Percentiles rank a stretch among this genome's conserved stretches.
These are phyloP conservation scores for Suillus luteus DNA, from an alignment of 768 basidiomycete genomes.

Conservation along the genomic window DNA sequence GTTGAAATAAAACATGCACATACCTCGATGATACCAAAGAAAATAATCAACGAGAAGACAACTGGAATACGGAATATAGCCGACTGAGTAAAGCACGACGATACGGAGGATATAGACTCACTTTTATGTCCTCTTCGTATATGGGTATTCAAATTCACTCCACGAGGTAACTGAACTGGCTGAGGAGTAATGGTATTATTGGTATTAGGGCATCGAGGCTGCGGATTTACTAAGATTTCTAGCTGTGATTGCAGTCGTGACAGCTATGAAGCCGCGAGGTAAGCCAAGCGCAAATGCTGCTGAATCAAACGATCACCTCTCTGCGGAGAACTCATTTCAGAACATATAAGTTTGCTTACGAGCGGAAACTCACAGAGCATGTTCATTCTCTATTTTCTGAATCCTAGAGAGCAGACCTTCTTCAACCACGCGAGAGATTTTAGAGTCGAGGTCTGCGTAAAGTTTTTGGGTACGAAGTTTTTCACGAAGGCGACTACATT, in stretches of 20 bases:
- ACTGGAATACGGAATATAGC: slow-evolving; percentile 39
- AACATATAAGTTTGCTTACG: background rate
- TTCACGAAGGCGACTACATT: slow-evolving; percentile 34
- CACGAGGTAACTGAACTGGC: slow-evolving; percentile 47
- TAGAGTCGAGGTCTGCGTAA: slow-evolving; percentile 33
- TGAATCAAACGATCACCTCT: slow-evolving; percentile 7
- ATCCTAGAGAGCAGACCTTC: slow-evolving; percentile 36
- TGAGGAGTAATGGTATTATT: slow-evolving; percentile 50
- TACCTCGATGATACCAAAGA: slow-evolving; percentile 70
- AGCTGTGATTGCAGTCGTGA: slow-evolving; percentile 38
- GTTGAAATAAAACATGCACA: slow-evolving; percentile 11
- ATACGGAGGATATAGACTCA: slow-evolving; percentile 31
- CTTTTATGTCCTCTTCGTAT: slow-evolving; percentile 57
- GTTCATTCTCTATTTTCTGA: slow-evolving; percentile 31
- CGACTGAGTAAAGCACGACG: background rate
- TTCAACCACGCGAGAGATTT: slow-evolving; percentile 38
- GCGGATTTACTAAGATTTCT: slow-evolving; percentile 36
- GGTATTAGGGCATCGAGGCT: slow-evolving; percentile 32
- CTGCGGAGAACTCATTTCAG: background rate
- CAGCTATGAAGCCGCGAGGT: slow-evolving; percentile 28
- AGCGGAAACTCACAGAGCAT: slow-evolving; percentile 28
- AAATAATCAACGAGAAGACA: slow-evolving; percentile 49
- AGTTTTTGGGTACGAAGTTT: slow-evolving; percentile 33
- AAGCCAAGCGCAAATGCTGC: slow-evolving; percentile 7
- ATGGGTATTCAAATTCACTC: slow-evolving; percentile 41